Base-by-base conservation (phyloP, 1,139 yeast genomes). In the Lipomyces yarrowii region DNA sequence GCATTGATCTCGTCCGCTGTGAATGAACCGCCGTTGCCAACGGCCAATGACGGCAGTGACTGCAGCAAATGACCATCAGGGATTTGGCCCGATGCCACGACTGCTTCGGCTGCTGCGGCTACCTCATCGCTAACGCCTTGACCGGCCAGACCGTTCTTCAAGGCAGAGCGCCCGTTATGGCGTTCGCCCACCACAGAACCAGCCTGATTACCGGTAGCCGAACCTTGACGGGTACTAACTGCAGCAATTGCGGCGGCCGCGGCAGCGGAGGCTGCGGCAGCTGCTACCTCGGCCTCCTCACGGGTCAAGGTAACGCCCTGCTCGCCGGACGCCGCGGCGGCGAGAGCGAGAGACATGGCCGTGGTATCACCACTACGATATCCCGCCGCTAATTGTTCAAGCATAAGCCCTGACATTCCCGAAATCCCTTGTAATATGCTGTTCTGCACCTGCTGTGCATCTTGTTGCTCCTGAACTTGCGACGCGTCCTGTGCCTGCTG, bases 1-100 rank as follows among this genome's bases (percentile, higher is more conserved):
- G 91, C 89, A 26, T 79, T 82, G 57, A 84, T 86, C 76, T 93
- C 98, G 54, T 85, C 86, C 21, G 78, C 80, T 0, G 89, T 80
- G 73, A 90, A 90, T 55, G 82, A 76, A 26, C 84, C 83, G 1
- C 84, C 84, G 32, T 59, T 59, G 15, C 23, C 63, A 21, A 21
- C 35, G 33, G 32, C 18, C 26, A 18, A 4, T 21, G 48, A 61
- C 64, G 39, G 57, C 54, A 52, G 54, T 61, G 46, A 30, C 64
- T 18, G 61, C 65, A 46, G 57, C 60, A 46, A 39, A 51, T 26
- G 57, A 18, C 13, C n/a, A 33, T 39, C 60, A 7, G 53, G 33
- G 13, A 32, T 53, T 30, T 42, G 54, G 10, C 52, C 26, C 2
- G 63, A 64, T 21, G 63, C 63, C 13, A 59, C n/a, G n/a, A n/a